phyloP scores from a whole-genome alignment of 2,329 filamentous ascomycete genomes.

The Fusarium temperatum region DNA sequence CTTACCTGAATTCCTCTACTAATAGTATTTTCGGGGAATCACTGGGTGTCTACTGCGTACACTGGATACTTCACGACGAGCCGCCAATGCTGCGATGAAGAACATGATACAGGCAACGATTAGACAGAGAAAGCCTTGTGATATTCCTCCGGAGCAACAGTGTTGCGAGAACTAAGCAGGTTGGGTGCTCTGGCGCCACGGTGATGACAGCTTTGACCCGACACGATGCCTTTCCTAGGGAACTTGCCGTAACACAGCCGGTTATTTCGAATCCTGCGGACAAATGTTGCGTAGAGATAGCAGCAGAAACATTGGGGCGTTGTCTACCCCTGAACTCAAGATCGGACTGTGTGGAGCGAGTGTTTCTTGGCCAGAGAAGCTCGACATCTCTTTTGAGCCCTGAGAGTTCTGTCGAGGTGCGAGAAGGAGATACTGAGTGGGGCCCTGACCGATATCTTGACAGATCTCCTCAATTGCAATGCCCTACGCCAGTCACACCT shows the following conservation, averaged over 20 bases:
- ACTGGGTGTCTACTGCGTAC: too few relatives aligned
- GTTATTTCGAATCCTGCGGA: too few relatives aligned
- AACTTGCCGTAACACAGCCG: rapidly evolving
- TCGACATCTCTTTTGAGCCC: background rate
- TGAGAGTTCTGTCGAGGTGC: rapidly evolving
- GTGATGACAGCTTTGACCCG: background rate
- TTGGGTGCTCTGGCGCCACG: background rate
- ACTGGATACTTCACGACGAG: rapidly evolving
- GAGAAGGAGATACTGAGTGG: background rate
- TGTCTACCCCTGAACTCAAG: background rate
- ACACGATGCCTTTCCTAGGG: rapidly evolving
- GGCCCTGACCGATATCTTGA: background rate
- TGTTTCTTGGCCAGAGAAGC: background rate
- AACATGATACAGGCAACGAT: background rate
- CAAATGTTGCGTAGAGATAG: rapidly evolving
- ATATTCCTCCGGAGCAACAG: background rate
- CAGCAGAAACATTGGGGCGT: rapidly evolving
- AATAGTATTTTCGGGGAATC: too few relatives aligned
- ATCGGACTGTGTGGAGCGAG: rapidly evolving
- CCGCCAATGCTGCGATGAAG: background rate
- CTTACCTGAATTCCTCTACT: rapidly evolving
- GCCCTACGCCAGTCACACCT: background rate
- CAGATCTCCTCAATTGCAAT: background rate
- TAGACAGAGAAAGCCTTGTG: rapidly evolving
- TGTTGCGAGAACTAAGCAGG: background rate